Percentiles rank a stretch among this genome's conserved stretches.
These are phyloP conservation scores for Letharia columbiana DNA, from an alignment of 495 filamentous ascomycete genomes.

Conservation along the genomic window DNA sequence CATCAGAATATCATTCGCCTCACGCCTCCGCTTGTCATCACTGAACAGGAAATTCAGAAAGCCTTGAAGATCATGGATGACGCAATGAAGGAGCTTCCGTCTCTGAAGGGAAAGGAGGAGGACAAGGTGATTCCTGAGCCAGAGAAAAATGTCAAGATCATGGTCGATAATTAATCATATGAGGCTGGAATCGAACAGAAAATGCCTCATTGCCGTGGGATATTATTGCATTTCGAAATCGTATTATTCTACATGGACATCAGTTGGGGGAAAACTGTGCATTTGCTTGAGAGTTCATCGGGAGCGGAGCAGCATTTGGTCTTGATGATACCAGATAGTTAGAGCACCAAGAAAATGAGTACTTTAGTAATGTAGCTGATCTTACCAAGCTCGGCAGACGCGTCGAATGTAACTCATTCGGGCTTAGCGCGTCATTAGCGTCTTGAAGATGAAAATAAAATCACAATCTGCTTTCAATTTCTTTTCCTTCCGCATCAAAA, in stretches of 20 bases:
- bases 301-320: neutral
- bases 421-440: neutral
- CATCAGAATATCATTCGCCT: slow-evolving; percentile 87
- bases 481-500: slow-evolving; percentile 43
- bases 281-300: neutral
- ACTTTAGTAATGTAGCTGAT: too few relatives aligned
- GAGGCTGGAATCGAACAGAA: neutral
- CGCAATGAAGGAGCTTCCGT: slow-evolving; percentile 43
- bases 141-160: slow-evolving; percentile 45
- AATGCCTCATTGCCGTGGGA: neutral
- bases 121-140: slow-evolving; percentile 39
- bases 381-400: neutral
- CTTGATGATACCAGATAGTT: neutral
- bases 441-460: slow-evolving; percentile 12
- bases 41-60: slow-evolving; percentile 44
- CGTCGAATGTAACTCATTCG: neutral
- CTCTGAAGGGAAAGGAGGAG: slow-evolving; percentile 39
- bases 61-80: slow-evolving; percentile 43
- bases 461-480: slow-evolving; percentile 26
- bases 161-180: slow-evolving; percentile 38
- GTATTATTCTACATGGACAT: neutral
- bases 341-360: neutral
- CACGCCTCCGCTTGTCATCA: slow-evolving; percentile 50
- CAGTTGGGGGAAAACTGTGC: neutral
- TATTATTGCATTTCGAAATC: neutral